Base-by-base conservation (phyloP, 2,329 filamentous ascomycete species). In the Stylonectria norvegica region DNA sequence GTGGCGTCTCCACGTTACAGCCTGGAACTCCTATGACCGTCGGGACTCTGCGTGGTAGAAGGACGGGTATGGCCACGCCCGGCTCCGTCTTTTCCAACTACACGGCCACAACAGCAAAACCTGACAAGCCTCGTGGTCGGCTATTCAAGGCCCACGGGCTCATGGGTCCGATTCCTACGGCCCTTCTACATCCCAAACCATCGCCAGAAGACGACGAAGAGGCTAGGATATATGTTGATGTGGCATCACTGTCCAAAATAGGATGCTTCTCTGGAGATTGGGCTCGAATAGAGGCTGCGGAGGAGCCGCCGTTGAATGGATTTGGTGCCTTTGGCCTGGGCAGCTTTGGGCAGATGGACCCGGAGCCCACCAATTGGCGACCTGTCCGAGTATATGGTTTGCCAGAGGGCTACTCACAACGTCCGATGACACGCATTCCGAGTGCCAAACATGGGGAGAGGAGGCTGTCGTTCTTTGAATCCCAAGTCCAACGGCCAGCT, bases 181-280 rank as follows among this genome's bases (percentile, higher is more conserved):
- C 91, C 30, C 66, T 94, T 2, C 70, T 98, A 2, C 85, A 97
- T 50, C 93, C 93, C 0, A 90, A 86, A 51, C 91, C 93, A 3
- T 69, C 68, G 2, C 64, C 74, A 1, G 78, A 81, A 18, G 89
- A 96, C 45, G 93, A 98, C 46, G 89, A 95, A 50, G 85, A 94
- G 53, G 83, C 88, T 2, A 82, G 93, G 34, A 78, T 97, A 2
- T 98, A 91, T 57, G 90, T 98, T 5, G 89, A 96, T 55, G 85
- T 94, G 6, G 83, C 80, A 42, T 87, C 88, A 1, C 67, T 98
- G 15, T 85, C 88, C 11, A 89, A 90, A 53, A 85, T 98, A 38
- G 90, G 91, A 12, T 97, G 91, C 63, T 98, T 98, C 60, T 97
- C 91, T 1, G 93, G 93, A 20, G 93, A 98, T 59, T 98, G 93